Percentiles rank a stretch among this genome's conserved stretches.
phyloP scores from a whole-genome alignment of 306 rosid genomes.

The Acacia melanoxylon region DNA sequence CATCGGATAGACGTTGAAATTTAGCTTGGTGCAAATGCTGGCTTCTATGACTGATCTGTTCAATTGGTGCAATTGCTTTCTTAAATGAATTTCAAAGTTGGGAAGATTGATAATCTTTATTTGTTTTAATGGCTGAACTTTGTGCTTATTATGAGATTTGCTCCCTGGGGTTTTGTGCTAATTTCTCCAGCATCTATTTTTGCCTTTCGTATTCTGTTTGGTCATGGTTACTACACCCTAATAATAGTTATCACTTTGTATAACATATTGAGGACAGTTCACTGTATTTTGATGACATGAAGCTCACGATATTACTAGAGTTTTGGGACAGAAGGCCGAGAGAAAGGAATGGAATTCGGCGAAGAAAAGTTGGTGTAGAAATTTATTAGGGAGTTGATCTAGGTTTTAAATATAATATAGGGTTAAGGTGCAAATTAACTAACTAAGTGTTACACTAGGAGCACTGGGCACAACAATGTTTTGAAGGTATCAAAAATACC shows the following conservation, averaged over 20 bases:
- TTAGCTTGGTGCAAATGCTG: conserved; percentile 1
- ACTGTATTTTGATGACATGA: not conserved
- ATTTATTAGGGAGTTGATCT: too few relatives aligned
- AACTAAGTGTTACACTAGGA: too few relatives aligned
- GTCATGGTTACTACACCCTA: not conserved
- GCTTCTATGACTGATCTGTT: not conserved
- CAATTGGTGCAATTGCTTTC: conserved; percentile 16
- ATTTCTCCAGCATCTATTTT: not conserved
- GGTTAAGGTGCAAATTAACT: too few relatives aligned
- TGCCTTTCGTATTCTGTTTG: not conserved
- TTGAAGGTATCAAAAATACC: too few relatives aligned
- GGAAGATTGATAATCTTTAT: not conserved
- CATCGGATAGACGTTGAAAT: conserved; percentile 57
- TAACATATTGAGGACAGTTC: not conserved
- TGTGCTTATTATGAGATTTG: not conserved
- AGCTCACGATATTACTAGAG: not conserved
- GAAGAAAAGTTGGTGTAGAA: not conserved
- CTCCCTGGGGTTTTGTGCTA: not conserved
- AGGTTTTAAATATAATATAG: too few relatives aligned
- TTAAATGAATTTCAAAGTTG: not conserved
- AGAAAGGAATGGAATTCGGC: not conserved
- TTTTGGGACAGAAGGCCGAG: not conserved
- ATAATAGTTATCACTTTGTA: not conserved
- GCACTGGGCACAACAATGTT: too few relatives aligned
- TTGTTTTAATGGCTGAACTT: not conserved